A percentile compares a stretch with the other conserved stretches of the same genome.
Evolutionary conservation across 108 stramenopile genomes (phyloP).

Genomic region (Nitzschia sp.): DNA sequence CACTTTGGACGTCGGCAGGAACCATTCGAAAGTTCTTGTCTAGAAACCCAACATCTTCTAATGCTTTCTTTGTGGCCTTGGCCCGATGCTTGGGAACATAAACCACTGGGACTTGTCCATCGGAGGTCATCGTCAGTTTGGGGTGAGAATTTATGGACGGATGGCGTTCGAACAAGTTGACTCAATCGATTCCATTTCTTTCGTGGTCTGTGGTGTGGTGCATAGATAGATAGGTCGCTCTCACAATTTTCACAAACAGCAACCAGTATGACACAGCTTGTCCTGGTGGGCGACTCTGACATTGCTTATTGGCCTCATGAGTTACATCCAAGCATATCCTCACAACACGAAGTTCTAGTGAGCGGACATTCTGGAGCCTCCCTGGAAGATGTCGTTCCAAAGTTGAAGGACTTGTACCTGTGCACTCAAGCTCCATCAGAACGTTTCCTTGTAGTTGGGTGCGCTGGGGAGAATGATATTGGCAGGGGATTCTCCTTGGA

Average conservation of each 20-base stretch:
- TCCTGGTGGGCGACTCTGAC: slow-evolving; percentile 72
- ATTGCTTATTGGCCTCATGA: slow-evolving; percentile 67
- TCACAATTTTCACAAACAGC: background rate
- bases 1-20: slow-evolving; percentile 2
- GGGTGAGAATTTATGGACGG: background rate
- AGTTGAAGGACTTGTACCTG: background rate
- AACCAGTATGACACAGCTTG: slow-evolving; percentile 10
- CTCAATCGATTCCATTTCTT: no score
- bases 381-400: slow-evolving; percentile 32
- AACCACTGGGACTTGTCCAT: slow-evolving; percentile 22
- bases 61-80: slow-evolving; percentile 45
- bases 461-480: slow-evolving; percentile 84
- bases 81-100: slow-evolving; percentile 48
- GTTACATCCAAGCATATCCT: slow-evolving; percentile 33
- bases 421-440: background rate
- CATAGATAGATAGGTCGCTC: no score
- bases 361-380: slow-evolving; percentile 42
- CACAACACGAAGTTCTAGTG: background rate
- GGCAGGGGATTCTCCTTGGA: slow-evolving; percentile 45
- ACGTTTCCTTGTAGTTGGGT: slow-evolving; percentile 53
- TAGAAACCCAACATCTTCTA: slow-evolving; percentile 45
- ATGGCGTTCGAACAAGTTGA: no score
- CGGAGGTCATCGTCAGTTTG: background rate
- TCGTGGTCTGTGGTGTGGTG: no score
- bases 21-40: slow-evolving; percentile 75